These are phyloP conservation scores for Podospora appendiculata DNA, from an alignment of 495 filamentous ascomycete species.

Conservation along the genomic window DNA sequence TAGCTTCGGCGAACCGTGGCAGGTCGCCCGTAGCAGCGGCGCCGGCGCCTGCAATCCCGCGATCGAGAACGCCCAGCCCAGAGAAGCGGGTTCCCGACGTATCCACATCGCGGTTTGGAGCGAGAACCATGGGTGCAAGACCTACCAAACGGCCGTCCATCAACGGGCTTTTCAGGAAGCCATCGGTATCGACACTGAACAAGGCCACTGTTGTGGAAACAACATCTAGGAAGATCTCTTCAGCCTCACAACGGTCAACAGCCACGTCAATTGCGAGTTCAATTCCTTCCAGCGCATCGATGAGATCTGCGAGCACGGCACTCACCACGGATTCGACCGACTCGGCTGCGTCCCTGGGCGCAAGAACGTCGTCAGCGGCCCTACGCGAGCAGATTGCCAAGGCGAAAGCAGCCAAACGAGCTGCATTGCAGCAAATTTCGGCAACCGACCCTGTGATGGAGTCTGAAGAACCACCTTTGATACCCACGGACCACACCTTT, in stretches of 20 bases:
- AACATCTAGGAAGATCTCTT: slow-evolving; percentile 27
- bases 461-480: slow-evolving; percentile 34
- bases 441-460: slow-evolving; percentile 18
- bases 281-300: slow-evolving; percentile 26
- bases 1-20: background rate
- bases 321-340: slow-evolving; percentile 30
- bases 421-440: slow-evolving; percentile 38
- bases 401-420: slow-evolving; percentile 77
- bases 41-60: slow-evolving; percentile 13
- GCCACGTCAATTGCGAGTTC: slow-evolving; percentile 41
- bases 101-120: slow-evolving; percentile 30
- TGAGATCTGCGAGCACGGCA: slow-evolving; percentile 27
- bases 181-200: slow-evolving; percentile 34
- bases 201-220: slow-evolving; percentile 24
- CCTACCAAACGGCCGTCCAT: slow-evolving; percentile 49
- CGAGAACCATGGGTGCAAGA: slow-evolving; percentile 41
- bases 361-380: slow-evolving; percentile 66
- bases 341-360: slow-evolving; percentile 23
- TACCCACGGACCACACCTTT: slow-evolving; percentile 42
- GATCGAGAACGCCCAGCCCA: slow-evolving; percentile 34
- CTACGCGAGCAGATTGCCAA: slow-evolving; percentile 88
- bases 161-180: slow-evolving; percentile 46
- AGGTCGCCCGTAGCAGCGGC: slow-evolving; percentile 5
- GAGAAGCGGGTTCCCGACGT: slow-evolving; percentile 23
- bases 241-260: slow-evolving; percentile 37